Percentiles rank a stretch among this genome's conserved stretches.
Conservation (phyloP, 441 rosid genomes). For the Pelargonium myrrhifolium region DNA sequence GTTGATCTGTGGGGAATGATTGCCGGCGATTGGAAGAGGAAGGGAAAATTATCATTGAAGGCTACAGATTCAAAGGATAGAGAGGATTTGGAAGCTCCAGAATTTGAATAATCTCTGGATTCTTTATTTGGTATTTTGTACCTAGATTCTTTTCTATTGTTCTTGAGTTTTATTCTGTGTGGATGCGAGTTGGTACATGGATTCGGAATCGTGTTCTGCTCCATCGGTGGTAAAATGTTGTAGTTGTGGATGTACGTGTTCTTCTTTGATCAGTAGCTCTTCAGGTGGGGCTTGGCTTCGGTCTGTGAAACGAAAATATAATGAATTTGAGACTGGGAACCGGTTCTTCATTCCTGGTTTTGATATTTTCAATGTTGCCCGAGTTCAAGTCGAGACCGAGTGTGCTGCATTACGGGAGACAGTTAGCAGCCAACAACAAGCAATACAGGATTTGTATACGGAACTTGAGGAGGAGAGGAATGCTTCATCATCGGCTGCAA, state of each 20-base stretch:
- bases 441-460: slow-evolving; percentile 52
- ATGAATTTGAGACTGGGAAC: slow-evolving; percentile 43
- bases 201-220: slow-evolving; percentile 34
- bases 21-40: slow-evolving; percentile 25
- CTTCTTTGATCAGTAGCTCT: slow-evolving; percentile 28
- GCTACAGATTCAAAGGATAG: slow-evolving; percentile 19
- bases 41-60: slow-evolving; percentile 17
- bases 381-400: slow-evolving; percentile 76
- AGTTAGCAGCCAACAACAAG: slow-evolving; percentile 58
- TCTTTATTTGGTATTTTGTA: not conserved
- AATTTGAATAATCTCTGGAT: not conserved
- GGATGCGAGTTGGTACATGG: slow-evolving; percentile 41
- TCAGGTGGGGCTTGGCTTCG: slow-evolving; percentile 40
- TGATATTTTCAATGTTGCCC: slow-evolving; percentile 47
- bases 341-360: slow-evolving; percentile 50
- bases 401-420: slow-evolving; percentile 63
- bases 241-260: slow-evolving; percentile 51
- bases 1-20: slow-evolving; percentile 21
- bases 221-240: slow-evolving; percentile 41
- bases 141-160: not conserved
- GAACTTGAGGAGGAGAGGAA: slow-evolving; percentile 93
- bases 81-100: slow-evolving; percentile 23
- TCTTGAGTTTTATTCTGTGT: slow-evolving; percentile 20
- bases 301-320: slow-evolving; percentile 68
- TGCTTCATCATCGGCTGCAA: slow-evolving; percentile 89